A percentile compares a stretch with the other conserved stretches of the same genome.
Evolutionary conservation across 2,329 filamentous ascomycete genomes (phyloP).

Genomic region (Ophiostoma piceae): DNA sequence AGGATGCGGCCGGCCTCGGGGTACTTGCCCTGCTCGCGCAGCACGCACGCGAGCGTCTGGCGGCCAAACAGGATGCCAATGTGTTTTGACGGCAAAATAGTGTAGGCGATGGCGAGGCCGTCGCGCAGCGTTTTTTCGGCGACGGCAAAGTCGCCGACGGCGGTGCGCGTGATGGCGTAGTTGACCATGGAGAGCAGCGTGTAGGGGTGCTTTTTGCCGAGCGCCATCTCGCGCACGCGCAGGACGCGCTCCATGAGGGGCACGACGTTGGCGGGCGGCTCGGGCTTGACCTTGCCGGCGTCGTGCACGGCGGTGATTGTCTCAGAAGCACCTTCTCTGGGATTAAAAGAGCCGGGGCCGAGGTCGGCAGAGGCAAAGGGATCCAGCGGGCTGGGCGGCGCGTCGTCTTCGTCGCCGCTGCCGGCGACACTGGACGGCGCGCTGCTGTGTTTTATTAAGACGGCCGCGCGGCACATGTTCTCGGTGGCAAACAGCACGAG

Average conservation of each 20-base stretch:
- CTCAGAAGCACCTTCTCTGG: background rate
- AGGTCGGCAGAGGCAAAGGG: background rate
- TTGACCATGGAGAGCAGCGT: constrained; percentile 18
- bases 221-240: background rate
- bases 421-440: background rate
- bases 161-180: constrained; percentile 10
- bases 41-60: constrained; percentile 16
- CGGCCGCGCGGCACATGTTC: constrained; percentile 15
- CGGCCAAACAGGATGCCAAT: constrained; percentile 15
- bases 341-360: background rate
- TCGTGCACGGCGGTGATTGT: background rate
- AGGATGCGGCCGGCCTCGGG: background rate
- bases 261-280: background rate
- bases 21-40: constrained; percentile 6
- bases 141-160: background rate
- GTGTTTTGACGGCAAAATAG: constrained; percentile 1
- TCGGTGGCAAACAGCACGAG: constrained; percentile 9
- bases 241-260: constrained; percentile 11
- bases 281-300: background rate
- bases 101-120: constrained; percentile 10
- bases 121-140: constrained; percentile 9
- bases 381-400: background rate
- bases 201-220: constrained; percentile 8
- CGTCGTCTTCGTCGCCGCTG: background rate
- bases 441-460: background rate